phyloP scores from a whole-genome alignment of 2,329 filamentous ascomycete species.

The Mycosphaerella sp. region DNA sequence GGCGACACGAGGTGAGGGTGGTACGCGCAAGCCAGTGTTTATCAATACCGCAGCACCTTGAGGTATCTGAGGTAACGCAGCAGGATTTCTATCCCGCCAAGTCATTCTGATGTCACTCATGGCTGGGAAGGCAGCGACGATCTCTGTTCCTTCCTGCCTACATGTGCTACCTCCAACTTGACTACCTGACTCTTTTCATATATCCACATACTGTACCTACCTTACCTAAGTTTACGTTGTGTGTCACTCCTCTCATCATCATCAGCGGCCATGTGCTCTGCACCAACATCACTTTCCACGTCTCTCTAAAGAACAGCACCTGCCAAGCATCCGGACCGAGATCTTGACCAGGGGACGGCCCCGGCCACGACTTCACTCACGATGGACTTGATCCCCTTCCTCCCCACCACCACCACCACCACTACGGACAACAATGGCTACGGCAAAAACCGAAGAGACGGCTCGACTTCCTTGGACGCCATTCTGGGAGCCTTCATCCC shows the following conservation, averaged over 20 bases:
- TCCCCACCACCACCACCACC: background rate
- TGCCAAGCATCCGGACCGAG: too few relatives aligned
- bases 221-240: too few relatives aligned
- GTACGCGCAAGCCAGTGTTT: too few relatives aligned
- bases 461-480: conserved; percentile 28
- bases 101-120: background rate
- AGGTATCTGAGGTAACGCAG: background rate
- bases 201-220: background rate
- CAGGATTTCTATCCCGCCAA: background rate
- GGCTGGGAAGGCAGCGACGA: background rate
- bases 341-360: too few relatives aligned
- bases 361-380: background rate
- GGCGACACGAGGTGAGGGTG: too few relatives aligned
- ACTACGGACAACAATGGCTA: conserved; percentile 12
- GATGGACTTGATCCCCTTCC: conserved; percentile 11
- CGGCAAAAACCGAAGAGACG: conserved; percentile 25
- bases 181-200: background rate
- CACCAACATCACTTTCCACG: too few relatives aligned
- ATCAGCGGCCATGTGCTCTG: too few relatives aligned
- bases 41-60: too few relatives aligned
- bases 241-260: too few relatives aligned
- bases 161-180: background rate
- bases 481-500: conserved; percentile 32
- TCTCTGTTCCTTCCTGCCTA: background rate
- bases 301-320: too few relatives aligned